These are phyloP conservation scores for Penicillium angulare DNA, from an alignment of 495 filamentous ascomycete genomes.

Conservation along the genomic window DNA sequence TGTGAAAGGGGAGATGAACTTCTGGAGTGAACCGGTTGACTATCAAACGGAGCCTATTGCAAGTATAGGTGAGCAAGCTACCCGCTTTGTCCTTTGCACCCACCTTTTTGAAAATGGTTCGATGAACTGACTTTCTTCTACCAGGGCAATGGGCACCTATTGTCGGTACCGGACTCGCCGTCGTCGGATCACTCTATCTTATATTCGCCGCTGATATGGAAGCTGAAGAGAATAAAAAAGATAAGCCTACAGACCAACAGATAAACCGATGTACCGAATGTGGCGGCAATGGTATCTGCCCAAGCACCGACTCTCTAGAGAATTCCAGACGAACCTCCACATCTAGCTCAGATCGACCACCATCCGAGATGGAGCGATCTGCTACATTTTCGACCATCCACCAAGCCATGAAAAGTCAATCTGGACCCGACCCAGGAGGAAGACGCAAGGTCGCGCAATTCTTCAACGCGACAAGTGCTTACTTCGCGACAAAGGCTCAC, in stretches of 20 bases:
- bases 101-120: too few relatives aligned
- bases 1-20: constrained; percentile 56
- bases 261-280: constrained; percentile 13
- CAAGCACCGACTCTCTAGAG: neutral
- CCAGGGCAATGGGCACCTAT: constrained; percentile 57
- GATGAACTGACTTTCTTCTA: too few relatives aligned
- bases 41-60: constrained; percentile 56
- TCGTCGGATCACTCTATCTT: constrained; percentile 53
- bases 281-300: neutral
- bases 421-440: constrained; percentile 21
- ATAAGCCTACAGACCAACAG: too few relatives aligned
- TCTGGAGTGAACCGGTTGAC: constrained; percentile 47
- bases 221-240: constrained; percentile 13
- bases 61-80: constrained; percentile 45
- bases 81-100: too few relatives aligned
- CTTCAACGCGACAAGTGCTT: constrained; percentile 31
- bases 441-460: constrained; percentile 40
- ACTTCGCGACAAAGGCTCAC: constrained; percentile 39
- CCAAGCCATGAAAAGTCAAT: constrained; percentile 12
- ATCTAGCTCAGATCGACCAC: too few relatives aligned
- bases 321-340: neutral
- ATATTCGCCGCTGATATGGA: constrained; percentile 37
- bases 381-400: constrained; percentile 2
- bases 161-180: constrained; percentile 52
- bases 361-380: neutral